phyloP scores from a whole-genome alignment of 441 rosid genomes.

The Populus hybrid region DNA sequence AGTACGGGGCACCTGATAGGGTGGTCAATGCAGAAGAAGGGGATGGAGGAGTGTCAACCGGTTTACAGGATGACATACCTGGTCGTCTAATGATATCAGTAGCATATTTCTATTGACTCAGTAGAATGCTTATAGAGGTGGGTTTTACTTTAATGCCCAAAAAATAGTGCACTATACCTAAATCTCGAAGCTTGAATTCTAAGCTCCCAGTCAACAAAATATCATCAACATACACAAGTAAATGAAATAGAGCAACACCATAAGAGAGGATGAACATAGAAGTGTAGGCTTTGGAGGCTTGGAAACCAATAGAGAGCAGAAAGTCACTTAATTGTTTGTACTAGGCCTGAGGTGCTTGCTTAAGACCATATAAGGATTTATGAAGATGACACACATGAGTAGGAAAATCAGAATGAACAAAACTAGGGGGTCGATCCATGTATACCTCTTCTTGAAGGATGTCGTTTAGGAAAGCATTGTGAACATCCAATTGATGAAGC shows the following conservation, averaged over 20 bases:
- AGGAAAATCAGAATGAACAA: not conserved
- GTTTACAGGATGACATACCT: not conserved
- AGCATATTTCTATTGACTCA: no score
- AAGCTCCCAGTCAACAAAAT: not conserved
- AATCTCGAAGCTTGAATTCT: not conserved
- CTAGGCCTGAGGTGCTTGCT: not conserved
- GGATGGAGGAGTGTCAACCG: not conserved
- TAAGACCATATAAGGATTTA: not conserved
- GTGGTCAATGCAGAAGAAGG: not conserved
- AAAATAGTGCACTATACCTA: not conserved
- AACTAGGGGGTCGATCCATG: no score
- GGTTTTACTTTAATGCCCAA: not conserved
- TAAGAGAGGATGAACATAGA: not conserved
- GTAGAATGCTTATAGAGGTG: no score
- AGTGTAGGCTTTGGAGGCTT: accelerated
- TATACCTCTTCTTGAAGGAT: no score
- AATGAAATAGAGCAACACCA: not conserved
- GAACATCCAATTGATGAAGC: no score
- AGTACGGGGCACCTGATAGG: not conserved
- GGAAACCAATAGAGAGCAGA: not conserved
- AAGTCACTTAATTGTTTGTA: not conserved
- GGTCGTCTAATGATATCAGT: no score
- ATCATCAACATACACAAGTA: not conserved
- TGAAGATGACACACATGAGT: not conserved
- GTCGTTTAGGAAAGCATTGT: no score